Evolutionary conservation across 441 rosid genomes (phyloP).

Genomic region (Cnidoscolus chayamansa): DNA sequence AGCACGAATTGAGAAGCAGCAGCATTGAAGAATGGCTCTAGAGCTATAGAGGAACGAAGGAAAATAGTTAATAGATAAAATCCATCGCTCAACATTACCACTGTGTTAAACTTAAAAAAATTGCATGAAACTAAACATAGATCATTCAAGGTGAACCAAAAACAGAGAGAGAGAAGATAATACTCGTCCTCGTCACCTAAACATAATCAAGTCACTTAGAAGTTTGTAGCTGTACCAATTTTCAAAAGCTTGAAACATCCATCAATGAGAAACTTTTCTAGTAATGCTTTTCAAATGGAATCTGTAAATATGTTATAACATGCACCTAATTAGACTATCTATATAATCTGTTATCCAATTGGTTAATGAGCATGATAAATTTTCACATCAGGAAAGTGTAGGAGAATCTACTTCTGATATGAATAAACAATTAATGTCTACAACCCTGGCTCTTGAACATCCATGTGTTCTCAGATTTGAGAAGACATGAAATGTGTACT

Average conservation of each 20-base stretch:
- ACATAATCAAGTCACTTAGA: neutral
- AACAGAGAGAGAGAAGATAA: neutral
- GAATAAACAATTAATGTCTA: neutral
- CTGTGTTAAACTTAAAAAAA: neutral
- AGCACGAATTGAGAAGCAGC: constrained; percentile 61
- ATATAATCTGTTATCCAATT: neutral
- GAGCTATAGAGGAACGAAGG: constrained; percentile 33
- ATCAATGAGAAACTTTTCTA: neutral
- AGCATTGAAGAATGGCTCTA: constrained; percentile 64
- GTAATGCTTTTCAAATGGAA: neutral
- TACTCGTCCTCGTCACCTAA: neutral
- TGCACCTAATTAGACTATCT: neutral
- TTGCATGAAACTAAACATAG: neutral
- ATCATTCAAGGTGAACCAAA: neutral
- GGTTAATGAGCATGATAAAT: neutral
- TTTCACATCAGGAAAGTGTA: neutral
- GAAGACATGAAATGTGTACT: neutral
- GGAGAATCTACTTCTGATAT: neutral
- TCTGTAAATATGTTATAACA: neutral
- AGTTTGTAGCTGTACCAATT: neutral
- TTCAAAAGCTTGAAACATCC: neutral
- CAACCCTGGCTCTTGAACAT: neutral
- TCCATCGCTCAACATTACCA: neutral
- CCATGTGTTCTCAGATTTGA: neutral
- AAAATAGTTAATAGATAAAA: constrained; percentile 9